Percentiles rank a stretch among this genome's conserved stretches.
These are phyloP conservation scores for Somion occarium DNA, from an alignment of 1,284 basidiomycete genomes.

Conservation along the genomic window DNA sequence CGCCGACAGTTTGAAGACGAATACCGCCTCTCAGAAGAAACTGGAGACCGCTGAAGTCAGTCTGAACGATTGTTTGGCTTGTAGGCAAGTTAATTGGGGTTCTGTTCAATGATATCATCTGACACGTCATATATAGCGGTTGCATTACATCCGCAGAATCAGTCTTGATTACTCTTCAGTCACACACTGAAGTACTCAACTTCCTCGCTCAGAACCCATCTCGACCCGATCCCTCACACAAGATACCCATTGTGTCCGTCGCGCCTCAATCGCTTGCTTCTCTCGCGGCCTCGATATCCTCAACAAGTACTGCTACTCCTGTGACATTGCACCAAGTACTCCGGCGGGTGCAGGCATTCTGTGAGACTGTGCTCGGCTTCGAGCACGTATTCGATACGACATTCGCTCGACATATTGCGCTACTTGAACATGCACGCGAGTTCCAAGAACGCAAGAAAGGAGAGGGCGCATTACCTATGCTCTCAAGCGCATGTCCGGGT, in stretches of 20 bases:
- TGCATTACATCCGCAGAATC: constrained; percentile 99
- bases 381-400: constrained; percentile 88
- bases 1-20: constrained; percentile 18
- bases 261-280: constrained; percentile 93
- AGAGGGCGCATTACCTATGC: constrained; percentile 68
- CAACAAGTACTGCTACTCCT: constrained; percentile 36
- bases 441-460: constrained; percentile 64
- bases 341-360: constrained; percentile 66
- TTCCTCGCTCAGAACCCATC: constrained; percentile 61
- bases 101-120: constrained; percentile 9
- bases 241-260: constrained; percentile 77
- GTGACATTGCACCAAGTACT: constrained; percentile 60
- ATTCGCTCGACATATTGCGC: constrained; percentile 85
- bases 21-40: constrained; percentile 40
- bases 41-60: constrained; percentile 93
- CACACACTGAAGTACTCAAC: constrained; percentile 85
- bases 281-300: constrained; percentile 68
- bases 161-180: constrained; percentile 95
- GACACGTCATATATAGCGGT: constrained; percentile 51
- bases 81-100: constrained; percentile 70
- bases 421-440: constrained; percentile 81
- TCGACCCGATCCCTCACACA: constrained; percentile 35
- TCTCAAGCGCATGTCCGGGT: constrained; percentile 95
- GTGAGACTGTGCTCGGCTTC: constrained; percentile 58
- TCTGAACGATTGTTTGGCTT: constrained; percentile 92